Percentiles rank a stretch among this genome's conserved stretches.
These are phyloP conservation scores for Aurantiochytrium sp. DNA, from an alignment of 108 stramenopile species.

Conservation along the genomic window DNA sequence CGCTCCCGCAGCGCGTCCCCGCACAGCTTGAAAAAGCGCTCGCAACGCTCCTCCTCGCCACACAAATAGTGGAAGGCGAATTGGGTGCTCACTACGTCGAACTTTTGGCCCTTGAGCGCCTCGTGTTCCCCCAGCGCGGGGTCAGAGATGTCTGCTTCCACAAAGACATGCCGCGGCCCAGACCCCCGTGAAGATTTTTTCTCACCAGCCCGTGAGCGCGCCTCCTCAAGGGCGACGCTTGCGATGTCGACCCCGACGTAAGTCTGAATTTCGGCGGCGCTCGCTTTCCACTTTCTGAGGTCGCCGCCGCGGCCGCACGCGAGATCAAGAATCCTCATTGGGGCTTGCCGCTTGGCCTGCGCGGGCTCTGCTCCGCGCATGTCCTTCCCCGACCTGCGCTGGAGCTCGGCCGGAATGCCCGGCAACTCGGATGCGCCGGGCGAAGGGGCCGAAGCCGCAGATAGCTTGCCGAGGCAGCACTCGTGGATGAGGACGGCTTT, in stretches of 20 bases:
- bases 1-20: not conserved
- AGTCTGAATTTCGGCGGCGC: not conserved
- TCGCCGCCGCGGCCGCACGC: constrained; percentile 39
- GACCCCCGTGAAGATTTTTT: too few species aligned
- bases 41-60: not conserved
- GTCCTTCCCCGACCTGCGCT: not conserved
- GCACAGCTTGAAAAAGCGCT: not conserved
- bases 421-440: not conserved
- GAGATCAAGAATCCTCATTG: constrained; percentile 11
- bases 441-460: not conserved
- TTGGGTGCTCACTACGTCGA: not conserved
- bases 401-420: not conserved
- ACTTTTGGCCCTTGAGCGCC: not conserved
- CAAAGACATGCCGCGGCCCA: not conserved
- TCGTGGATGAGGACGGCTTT: constrained; percentile 33
- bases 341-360: not conserved
- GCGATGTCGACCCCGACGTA: constrained; percentile 31
- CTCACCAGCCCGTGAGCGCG: not conserved
- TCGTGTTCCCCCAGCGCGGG: not conserved
- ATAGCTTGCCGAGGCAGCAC: not conserved
- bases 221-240: constrained; percentile 13
- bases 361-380: not conserved
- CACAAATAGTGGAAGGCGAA: constrained; percentile 30
- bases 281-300: constrained; percentile 13
- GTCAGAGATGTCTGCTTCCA: not conserved